A percentile compares a stretch with the other conserved stretches of the same genome.
Evolutionary conservation across 2,329 filamentous ascomycete species (phyloP).

Genomic region (Elsinoe ampelina): DNA sequence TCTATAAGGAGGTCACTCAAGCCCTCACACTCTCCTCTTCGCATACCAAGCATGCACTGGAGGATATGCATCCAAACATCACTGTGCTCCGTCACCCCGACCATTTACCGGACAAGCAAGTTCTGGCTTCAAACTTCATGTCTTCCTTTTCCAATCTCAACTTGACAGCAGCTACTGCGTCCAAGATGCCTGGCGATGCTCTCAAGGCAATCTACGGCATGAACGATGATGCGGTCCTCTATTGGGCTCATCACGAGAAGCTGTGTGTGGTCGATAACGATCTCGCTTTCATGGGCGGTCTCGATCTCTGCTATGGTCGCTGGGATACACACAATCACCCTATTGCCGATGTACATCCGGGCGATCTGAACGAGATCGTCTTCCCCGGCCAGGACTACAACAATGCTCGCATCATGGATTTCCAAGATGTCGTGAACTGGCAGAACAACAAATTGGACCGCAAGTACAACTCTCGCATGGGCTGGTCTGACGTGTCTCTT

Average conservation of each 20-base stretch:
- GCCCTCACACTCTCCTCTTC: constrained; percentile 63
- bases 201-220: constrained; percentile 69
- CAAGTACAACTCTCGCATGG: constrained; percentile 64
- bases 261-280: constrained; percentile 71
- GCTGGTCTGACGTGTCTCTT: constrained; percentile 81
- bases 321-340: constrained; percentile 79
- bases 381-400: constrained; percentile 93
- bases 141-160: constrained; percentile 48
- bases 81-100: constrained; percentile 85
- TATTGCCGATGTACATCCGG: constrained; percentile 74
- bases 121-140: constrained; percentile 50
- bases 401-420: constrained; percentile 75
- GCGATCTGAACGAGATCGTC: constrained; percentile 62
- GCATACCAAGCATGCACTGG: constrained; percentile 72
- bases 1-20: constrained; percentile 85
- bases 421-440: constrained; percentile 67
- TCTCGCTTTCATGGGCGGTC: constrained; percentile 80
- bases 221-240: constrained; percentile 70
- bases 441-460: constrained; percentile 81
- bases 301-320: constrained; percentile 78
- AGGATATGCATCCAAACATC: constrained; percentile 71
- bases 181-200: constrained; percentile 61
- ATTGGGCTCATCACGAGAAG: constrained; percentile 93
- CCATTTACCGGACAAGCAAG: constrained; percentile 65
- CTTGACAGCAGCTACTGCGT: constrained; percentile 45